Base-by-base conservation (phyloP, 208 protist genomes). In the Angomonas ambiguus region DNA sequence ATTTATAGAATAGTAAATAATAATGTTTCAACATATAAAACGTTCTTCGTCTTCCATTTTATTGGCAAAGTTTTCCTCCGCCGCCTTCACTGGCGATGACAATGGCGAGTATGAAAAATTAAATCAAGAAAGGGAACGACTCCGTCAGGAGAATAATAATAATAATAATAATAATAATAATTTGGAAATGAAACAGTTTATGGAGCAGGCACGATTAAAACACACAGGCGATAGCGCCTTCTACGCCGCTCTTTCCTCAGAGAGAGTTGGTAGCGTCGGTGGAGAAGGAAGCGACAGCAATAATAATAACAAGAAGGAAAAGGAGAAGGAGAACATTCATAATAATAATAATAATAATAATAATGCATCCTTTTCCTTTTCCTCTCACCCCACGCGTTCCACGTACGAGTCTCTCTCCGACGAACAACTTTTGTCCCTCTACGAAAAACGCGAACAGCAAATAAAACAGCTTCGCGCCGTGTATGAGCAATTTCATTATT, bases 401-500 rank as follows among this genome's bases (percentile, higher is more conserved):
- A 93, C 89, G 16, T 95, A 95, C 65, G 51, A 67, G 1, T 56
- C 70, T 35, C 91, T 95, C 86, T 72, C 76, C 0, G 69, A 72
- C 28, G 68, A 74, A 1, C 72, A 83, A 35, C 83, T 95, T 18
- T 35, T 81, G 34, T 57, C 49, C 3, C 77, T 92, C n/a, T 73
- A 92, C 34, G 71, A 59, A 22, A 75, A 62, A 18, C 83, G 87
- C 4, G 87, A 90, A 33, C 13, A 45, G 33, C 86, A 95, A 45
- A 76, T 88, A 1, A 58, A 65, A 4, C 58, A 92, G 71, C 69
- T 95, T 31, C 82, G 85, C 2, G 33, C 31, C 34, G 77, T 95
- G 33, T 95, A 95, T 73, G 82, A 91, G 62, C 79, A 69, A 41
- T 93, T 95, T 48, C 89, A 95, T 73, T 95, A 95, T 68, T 84